Base-by-base conservation (phyloP, 164 flowering plant genomes). In the Santalum album region DNA sequence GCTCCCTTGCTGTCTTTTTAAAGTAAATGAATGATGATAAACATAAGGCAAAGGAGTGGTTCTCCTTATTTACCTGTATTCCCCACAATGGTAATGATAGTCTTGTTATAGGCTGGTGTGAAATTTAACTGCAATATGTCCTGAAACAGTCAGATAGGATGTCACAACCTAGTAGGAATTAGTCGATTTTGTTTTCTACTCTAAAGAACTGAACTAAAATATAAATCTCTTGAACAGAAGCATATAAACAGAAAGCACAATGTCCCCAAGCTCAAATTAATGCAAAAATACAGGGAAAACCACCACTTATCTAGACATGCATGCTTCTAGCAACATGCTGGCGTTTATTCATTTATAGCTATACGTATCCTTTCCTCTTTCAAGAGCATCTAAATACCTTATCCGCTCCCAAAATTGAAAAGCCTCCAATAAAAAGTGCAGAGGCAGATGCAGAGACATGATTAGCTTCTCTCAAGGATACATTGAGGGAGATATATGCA, bases 401-500 rank as follows among this genome's bases (percentile, higher is more conserved):
- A 58, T 57, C 67, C 70, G 55, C 65, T 60, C 62, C 82, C 65
- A 74, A 49, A 18, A 90, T 44, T 29, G 80, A 68, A 68, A 86
- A 90, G 1, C 97, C 97, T 42, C 92, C 92, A 75, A 84, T 45
- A 62, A 90, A 80, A 49, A 78, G 82, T 12, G 87, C 79, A 55
- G 82, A 71, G 10, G 87, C 79, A 55, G 88, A 77, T 42, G 88
- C 90, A n/a, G 70, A 75, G 20, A 77, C 64, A 56, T 67, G 67
- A 12, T 51, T 59, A 15, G 72, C 65, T 53, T 68, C 88, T 56
- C 63, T 62, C 32, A 81, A 36, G 25, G 80, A 69, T 53, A 81
- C 92, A 58, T 46, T 70, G 49, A 84, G 53, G 36, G 86, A 70
- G 39, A 90, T 54, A 57, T 71, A 72, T 55, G 77, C 17, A 59